Base-by-base conservation (phyloP, 2,329 filamentous ascomycete species). In the Stagonosporopsis cucurbitacearum region DNA sequence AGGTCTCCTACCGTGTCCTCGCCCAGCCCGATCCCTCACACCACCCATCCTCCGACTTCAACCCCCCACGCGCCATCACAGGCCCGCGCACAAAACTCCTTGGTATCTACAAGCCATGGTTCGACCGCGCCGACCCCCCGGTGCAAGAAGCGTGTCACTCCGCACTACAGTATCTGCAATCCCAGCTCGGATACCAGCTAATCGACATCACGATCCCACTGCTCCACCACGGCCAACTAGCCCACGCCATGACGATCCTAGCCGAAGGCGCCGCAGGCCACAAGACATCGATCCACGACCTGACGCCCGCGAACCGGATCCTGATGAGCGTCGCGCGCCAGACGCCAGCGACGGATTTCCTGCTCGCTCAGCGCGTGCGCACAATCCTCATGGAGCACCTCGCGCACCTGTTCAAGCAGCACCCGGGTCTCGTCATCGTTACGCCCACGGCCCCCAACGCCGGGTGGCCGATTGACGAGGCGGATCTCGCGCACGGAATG, bases 1-100 rank as follows among this genome's bases (percentile, higher is more conserved):
- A 89, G 58, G 81, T 92, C 48, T 88, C 90, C n/a, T 97, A 95
- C 78, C 87, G 90, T 45, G 73, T 90, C 65, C 92, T 96, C 83
- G 84, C 90, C 2, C 83, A 86, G 48, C 89, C 91, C 0, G 84
- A 96, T 66, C 84, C 88, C 0, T 75, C 81, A 2, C 83, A 88
- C 70, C 78, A 82, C 0, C 75, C 82, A 7, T 88, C 89, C 17
- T 76, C 82, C 7, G 77, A 81, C 13, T 95, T 96, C 72, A 83
- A 84, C 0, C 80, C 86, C 6, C 75, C 80, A 4, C 50, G 59
- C 4, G 86, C 85, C 13, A 75, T 33, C 57, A 67, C 69, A 8
- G 81, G 80, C 1, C 58, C 67, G 9, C 66, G 66, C 6, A 71
- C 60, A 60, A 88, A 88, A 66, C 78, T 86, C n/a, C 81, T 96